These are phyloP conservation scores for Apiospora aurea DNA, from an alignment of 2,329 filamentous ascomycete species.

Conservation along the genomic window DNA sequence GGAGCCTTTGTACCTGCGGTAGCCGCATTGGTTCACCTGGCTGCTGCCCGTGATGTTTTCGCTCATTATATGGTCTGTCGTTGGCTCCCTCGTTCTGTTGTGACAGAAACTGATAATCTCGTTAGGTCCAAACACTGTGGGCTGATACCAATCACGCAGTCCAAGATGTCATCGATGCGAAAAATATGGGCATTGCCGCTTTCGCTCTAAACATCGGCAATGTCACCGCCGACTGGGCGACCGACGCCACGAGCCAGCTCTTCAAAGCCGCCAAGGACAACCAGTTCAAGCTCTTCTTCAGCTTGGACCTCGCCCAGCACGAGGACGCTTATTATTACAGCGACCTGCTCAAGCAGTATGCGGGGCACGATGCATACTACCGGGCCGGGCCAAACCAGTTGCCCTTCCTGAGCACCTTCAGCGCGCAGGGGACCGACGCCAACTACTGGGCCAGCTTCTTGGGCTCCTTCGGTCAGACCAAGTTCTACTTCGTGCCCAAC, in stretches of 20 bases:
- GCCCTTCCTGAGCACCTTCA: slow-evolving; percentile 44
- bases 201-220: slow-evolving; percentile 46
- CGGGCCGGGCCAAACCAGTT: slow-evolving; percentile 36
- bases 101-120: neutral
- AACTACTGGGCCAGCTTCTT: slow-evolving; percentile 40
- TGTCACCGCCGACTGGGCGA: slow-evolving; percentile 37
- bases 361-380: slow-evolving; percentile 40
- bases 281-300: slow-evolving; percentile 46
- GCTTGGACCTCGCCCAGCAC: slow-evolving; percentile 43
- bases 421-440: slow-evolving; percentile 35
- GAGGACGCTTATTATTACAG: slow-evolving; percentile 36
- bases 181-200: slow-evolving; percentile 40
- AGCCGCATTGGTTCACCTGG: neutral
- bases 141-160: slow-evolving; percentile 16
- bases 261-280: slow-evolving; percentile 40
- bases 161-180: slow-evolving; percentile 42
- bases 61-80: slow-evolving; percentile 25
- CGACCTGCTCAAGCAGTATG: slow-evolving; percentile 36
- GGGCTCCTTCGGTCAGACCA: slow-evolving; percentile 31
- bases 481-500: slow-evolving; percentile 45
- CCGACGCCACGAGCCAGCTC: slow-evolving; percentile 38
- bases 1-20: neutral
- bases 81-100: neutral
- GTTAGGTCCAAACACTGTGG: neutral
- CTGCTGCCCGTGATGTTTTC: slow-evolving; percentile 24